phyloP scores from a whole-genome alignment of 2,329 filamentous ascomycete genomes.

The Talaromyces atroroseus region DNA sequence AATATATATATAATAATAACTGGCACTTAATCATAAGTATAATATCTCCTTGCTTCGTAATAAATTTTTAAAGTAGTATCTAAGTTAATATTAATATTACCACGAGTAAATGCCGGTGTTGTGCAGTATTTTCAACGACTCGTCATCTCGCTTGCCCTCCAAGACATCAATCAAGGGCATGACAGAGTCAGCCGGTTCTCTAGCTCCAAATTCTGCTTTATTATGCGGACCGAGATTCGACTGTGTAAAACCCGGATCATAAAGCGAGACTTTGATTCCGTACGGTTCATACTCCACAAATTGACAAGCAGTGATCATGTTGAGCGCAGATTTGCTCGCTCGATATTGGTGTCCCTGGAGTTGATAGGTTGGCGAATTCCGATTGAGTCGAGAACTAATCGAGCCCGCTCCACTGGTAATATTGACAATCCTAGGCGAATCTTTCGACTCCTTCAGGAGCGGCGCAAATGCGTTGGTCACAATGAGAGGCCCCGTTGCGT shows the following conservation, averaged over 20 bases:
- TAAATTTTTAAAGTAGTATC: too few relatives aligned
- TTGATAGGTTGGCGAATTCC: conserved; percentile 22
- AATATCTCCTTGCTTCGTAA: too few relatives aligned
- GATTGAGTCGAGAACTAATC: conserved; percentile 21
- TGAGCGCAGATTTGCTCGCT: conserved; percentile 38
- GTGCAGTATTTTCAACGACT: conserved; percentile 12
- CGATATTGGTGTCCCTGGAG: conserved; percentile 34
- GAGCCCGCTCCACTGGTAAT: conserved; percentile 31
- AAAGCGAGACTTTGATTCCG: conserved; percentile 13
- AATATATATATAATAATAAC: too few relatives aligned
- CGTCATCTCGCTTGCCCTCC: conserved; percentile 14
- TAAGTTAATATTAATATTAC: too few relatives aligned
- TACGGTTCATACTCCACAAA: conserved; percentile 13
- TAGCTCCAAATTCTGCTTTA: conserved; percentile 14
- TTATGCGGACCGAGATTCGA: conserved; percentile 13
- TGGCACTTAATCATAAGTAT: too few relatives aligned
- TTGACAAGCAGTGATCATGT: conserved; percentile 28
- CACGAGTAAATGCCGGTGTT: conserved; percentile 14
- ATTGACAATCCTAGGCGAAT: conserved; percentile 24
- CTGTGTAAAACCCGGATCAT: conserved; percentile 15
- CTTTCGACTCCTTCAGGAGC: conserved; percentile 21
- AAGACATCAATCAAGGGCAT: conserved; percentile 15
- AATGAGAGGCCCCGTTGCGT: conserved; percentile 31
- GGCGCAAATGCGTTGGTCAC: conserved; percentile 29
- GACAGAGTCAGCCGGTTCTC: conserved; percentile 11